Conservation (phyloP, 2,329 filamentous ascomycete species). For the Paraphoma chrysanthemicola region DNA sequence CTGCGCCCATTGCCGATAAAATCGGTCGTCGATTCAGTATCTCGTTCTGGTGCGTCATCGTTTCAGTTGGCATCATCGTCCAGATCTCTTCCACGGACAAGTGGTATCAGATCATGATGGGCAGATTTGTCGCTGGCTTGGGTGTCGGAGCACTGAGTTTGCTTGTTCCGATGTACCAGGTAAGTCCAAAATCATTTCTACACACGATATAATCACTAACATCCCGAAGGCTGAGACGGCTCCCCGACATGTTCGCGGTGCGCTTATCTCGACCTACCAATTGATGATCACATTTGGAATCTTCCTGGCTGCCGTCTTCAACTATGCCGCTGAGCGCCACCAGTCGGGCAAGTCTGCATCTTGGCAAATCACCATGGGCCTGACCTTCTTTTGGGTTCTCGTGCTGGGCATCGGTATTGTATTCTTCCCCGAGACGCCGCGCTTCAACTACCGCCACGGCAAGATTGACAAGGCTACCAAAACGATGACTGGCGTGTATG, state of each 20-base stretch:
- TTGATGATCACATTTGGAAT: conserved; percentile 74
- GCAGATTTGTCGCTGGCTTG: conserved; percentile 68
- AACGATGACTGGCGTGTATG: conserved; percentile 61
- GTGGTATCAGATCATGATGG: conserved; percentile 69
- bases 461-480: conserved; percentile 57
- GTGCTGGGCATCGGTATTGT: conserved; percentile 61
- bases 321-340: conserved; percentile 65
- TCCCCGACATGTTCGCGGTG: conserved; percentile 67
- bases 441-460: conserved; percentile 62
- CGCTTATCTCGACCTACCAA: conserved; percentile 69
- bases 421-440: conserved; percentile 62
- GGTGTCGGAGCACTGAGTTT: conserved; percentile 70
- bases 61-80: conserved; percentile 68
- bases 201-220: background rate
- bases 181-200: background rate
- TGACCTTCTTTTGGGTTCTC: conserved; percentile 61
- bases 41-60: conserved; percentile 64
- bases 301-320: conserved; percentile 57
- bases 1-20: conserved; percentile 64
- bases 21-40: conserved; percentile 69
- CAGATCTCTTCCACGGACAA: conserved; percentile 64
- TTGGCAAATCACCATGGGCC: conserved; percentile 69
- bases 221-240: conserved; percentile 60
- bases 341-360: conserved; percentile 53
- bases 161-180: conserved; percentile 65